Conservation (phyloP, 1,139 yeast species). For the Sugiyamaella neomexicana region DNA sequence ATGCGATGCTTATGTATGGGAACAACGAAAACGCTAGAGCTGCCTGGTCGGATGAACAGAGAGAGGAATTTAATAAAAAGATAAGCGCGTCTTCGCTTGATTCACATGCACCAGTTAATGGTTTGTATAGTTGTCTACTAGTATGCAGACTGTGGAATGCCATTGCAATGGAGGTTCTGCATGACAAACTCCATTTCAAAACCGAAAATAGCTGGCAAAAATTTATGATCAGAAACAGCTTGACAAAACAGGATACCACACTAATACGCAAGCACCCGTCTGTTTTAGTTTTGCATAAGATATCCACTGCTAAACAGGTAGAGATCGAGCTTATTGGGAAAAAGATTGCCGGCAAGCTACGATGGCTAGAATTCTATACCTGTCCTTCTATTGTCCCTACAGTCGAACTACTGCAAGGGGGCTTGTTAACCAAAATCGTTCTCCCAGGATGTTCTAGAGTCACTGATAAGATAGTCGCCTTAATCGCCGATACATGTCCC, state of each 20-base stretch:
- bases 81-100: neutral
- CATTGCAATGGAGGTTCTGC: conserved; percentile 55
- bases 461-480: conserved; percentile 58
- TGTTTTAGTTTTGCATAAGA: conserved; percentile 53
- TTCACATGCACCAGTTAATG: conserved; percentile 26
- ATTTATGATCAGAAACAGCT: conserved; percentile 37
- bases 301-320: conserved; percentile 46
- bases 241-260: conserved; percentile 5
- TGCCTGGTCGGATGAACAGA: conserved; percentile 48
- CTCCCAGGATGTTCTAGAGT: conserved; percentile 70
- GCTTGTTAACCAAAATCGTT: conserved; percentile 55
- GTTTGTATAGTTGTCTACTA: conserved; percentile 59
- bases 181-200: conserved; percentile 56
- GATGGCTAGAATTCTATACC: conserved; percentile 77
- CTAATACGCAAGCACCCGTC: conserved; percentile 12
- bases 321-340: conserved; percentile 46
- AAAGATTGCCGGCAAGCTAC: conserved; percentile 50
- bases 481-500: conserved; percentile 58
- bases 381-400: conserved; percentile 73
- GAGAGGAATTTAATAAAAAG: conserved; percentile 21
- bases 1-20: conserved; percentile 60
- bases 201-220: conserved; percentile 49
- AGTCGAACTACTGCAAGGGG: conserved; percentile 45
- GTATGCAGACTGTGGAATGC: conserved; percentile 69
- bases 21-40: conserved; percentile 51